Evolutionary conservation across 163 green algal genomes (phyloP), one percentile per base, ranked within the genome.

Genomic region (Chlamydomonas reinhardtii): DNA sequence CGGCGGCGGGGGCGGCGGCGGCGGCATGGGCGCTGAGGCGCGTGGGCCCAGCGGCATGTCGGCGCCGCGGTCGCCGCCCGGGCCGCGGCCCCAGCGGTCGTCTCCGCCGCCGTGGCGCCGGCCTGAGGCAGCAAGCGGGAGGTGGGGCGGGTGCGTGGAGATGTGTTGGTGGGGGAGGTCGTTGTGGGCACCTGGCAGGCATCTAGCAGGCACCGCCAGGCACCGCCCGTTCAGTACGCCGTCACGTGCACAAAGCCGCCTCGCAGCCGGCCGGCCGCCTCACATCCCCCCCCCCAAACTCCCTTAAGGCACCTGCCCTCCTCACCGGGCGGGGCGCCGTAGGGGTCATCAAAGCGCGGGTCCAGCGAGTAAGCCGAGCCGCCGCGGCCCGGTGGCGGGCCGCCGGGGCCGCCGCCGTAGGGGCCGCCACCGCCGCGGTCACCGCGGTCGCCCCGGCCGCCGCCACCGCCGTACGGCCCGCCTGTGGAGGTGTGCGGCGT

Each of bases 271-370:
- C 39, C 8, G 39, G 39, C 8, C 39, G 5, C 8, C 39, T 14
- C 39, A 48, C 5, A 5, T 48, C 39, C 48, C 48, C 11, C 1
- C 48, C 48, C 48, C 11, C 48, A 9, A 56, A 9, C 48, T 17
- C 48, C 5, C 48, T n/a, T n/a, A n/a, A n/a, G n/a, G n/a, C n/a
- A n/a, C n/a, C n/a, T n/a, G n/a, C n/a, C 59, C 59, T 16, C 59
- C 59, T 65, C 8, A 29, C 59, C 59, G 0, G 59, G 48, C 48
- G 48, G 48, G 48, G 6, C 48, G 48, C 76, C 76, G 76, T 74
- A 83, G 15, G 76, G n/a, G 54, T 84, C 76, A n/a, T 84, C 76
- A 43, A 68, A 84, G 0, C 76, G 76, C 27, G 76, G 29, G 24
- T 84, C 76, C 12, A 74, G 37, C 37, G 62, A 17, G 48, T 56